These are phyloP conservation scores for Penicillium paxilli DNA, from an alignment of 495 filamentous ascomycete genomes.

Conservation along the genomic window DNA sequence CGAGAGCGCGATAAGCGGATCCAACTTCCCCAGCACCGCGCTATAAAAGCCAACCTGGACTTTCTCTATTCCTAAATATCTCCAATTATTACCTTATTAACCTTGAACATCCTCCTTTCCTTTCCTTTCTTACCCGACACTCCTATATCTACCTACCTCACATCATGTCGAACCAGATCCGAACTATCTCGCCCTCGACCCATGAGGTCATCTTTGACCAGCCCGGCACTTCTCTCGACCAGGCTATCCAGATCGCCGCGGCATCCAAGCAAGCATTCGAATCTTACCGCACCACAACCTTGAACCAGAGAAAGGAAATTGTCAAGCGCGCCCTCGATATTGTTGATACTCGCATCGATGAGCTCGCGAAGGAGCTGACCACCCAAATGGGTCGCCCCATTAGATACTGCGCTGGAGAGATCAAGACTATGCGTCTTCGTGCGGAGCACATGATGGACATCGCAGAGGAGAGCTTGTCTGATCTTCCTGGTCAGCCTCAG, in stretches of 20 bases:
- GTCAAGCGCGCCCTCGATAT: slow-evolving; percentile 74
- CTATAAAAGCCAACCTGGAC: not conserved
- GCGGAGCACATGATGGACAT: slow-evolving; percentile 83
- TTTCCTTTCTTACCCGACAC: not conserved
- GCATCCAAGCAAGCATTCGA: slow-evolving; percentile 71
- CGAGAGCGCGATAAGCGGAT: slow-evolving; percentile 18
- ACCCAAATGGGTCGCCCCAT: slow-evolving; percentile 96
- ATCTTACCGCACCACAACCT: slow-evolving; percentile 60
- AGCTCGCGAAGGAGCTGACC: slow-evolving; percentile 77
- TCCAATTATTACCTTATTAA: no score
- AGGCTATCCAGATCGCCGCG: slow-evolving; percentile 65
- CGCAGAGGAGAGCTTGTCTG: slow-evolving; percentile 62
- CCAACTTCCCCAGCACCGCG: not conserved
- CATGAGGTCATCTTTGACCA: slow-evolving; percentile 80
- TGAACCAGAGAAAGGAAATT: slow-evolving; percentile 73
- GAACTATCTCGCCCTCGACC: slow-evolving; percentile 86
- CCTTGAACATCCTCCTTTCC: not conserved
- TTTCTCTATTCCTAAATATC: not conserved
- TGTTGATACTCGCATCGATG: slow-evolving; percentile 68
- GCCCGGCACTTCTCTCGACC: slow-evolving; percentile 66
- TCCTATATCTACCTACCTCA: not conserved
- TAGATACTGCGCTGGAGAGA: slow-evolving; percentile 77
- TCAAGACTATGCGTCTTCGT: slow-evolving; percentile 78
- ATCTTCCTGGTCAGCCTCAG: slow-evolving; percentile 75
- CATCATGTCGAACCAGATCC: slow-evolving; percentile 81